Percentiles rank a stretch among this genome's conserved stretches.
Evolutionary conservation across 1,139 yeast genomes (phyloP).

Genomic region (Geotrichum aggregatum): DNA sequence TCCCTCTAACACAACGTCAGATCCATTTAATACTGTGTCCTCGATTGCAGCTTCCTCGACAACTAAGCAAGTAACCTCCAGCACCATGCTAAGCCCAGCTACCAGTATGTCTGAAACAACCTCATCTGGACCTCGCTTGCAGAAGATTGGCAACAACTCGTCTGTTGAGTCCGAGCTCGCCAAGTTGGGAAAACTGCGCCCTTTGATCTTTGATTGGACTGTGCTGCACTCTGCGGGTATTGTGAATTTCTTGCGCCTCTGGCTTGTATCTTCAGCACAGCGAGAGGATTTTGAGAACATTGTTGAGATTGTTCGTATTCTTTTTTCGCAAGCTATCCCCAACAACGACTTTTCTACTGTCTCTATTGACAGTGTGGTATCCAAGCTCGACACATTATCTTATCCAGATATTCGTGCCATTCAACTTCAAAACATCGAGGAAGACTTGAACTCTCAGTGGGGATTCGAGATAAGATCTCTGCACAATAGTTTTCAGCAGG

Average conservation of each 20-base stretch:
- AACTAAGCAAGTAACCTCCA: conserved; percentile 7
- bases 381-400: conserved; percentile 41
- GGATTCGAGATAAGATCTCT: conserved; percentile 46
- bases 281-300: conserved; percentile 50
- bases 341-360: conserved; percentile 27
- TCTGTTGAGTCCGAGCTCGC: conserved; percentile 32
- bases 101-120: conserved; percentile 19
- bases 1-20: conserved; percentile 19
- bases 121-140: conserved; percentile 11
- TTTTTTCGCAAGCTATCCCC: conserved; percentile 38
- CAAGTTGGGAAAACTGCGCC: conserved; percentile 38
- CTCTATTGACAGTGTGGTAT: conserved; percentile 27
- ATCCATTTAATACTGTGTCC: conserved; percentile 10
- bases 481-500: conserved; percentile 50
- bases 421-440: conserved; percentile 51
- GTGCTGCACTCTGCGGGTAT: conserved; percentile 54
- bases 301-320: conserved; percentile 40
- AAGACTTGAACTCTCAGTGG: conserved; percentile 37
- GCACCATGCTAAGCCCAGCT: conserved; percentile 20
- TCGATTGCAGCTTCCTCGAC: conserved; percentile 7
- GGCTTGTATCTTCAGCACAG: conserved; percentile 66
- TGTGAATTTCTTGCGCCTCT: conserved; percentile 55
- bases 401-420: conserved; percentile 52
- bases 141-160: conserved; percentile 18
- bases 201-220: conserved; percentile 53